Percentiles rank a stretch among this genome's conserved stretches.
Conservation (phyloP, 257 asterid genomes). For the Gynochthodes officinalis region DNA sequence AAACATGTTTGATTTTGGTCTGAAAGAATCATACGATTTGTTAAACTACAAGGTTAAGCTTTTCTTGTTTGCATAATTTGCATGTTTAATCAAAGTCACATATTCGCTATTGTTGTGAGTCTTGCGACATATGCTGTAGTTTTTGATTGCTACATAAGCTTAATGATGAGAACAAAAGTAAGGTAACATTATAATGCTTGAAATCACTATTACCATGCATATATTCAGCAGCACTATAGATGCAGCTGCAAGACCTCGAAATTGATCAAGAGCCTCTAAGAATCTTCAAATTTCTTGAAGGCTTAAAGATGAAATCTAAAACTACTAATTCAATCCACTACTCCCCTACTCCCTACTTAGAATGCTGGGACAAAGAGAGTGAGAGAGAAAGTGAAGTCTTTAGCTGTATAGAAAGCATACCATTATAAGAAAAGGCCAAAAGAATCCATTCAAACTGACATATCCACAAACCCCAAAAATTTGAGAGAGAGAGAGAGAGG, state of each 20-base stretch:
- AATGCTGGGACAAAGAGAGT: constrained; percentile 11
- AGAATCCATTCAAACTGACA: constrained; percentile 44
- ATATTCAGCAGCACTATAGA: too few relatives aligned
- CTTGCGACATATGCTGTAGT: neutral
- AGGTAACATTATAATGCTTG: constrained; percentile 1
- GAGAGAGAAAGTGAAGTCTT: constrained; percentile 9
- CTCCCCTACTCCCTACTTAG: constrained; percentile 4
- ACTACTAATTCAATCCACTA: constrained; percentile 36
- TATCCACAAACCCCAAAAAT: constrained; percentile 27
- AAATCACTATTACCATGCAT: constrained; percentile 11
- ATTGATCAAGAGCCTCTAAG: neutral
- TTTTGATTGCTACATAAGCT: neutral
- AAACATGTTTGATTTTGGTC: neutral
- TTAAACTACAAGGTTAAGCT: neutral
- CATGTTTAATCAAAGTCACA: neutral
- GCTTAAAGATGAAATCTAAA: constrained; percentile 27
- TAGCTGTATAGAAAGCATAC: constrained; percentile 16
- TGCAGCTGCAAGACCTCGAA: neutral
- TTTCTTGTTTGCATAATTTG: neutral
- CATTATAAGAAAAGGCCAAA: constrained; percentile 27
- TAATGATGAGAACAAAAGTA: constrained; percentile 1
- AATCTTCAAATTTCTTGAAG: constrained; percentile 21
- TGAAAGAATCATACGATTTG: neutral
- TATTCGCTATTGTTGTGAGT: neutral
- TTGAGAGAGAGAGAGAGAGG: constrained; percentile 9